A percentile compares a stretch with the other conserved stretches of the same genome.
phyloP scores from a whole-genome alignment of 306 rosid genomes.

The Abrus pulchellus region DNA sequence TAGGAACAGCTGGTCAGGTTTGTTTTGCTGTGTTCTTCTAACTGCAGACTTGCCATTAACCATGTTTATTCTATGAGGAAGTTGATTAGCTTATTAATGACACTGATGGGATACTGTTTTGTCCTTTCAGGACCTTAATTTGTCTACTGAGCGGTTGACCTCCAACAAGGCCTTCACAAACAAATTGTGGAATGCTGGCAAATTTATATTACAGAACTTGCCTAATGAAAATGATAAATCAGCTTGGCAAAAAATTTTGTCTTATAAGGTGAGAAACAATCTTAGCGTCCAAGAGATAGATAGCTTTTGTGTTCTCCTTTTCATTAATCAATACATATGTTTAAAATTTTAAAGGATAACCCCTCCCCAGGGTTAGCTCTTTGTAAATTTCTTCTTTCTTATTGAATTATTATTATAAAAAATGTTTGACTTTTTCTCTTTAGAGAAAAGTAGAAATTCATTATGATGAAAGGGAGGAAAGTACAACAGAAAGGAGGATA shows the following conservation, averaged over 20 bases:
- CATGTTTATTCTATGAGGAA: slow-evolving; percentile 31
- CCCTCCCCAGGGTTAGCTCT: background rate
- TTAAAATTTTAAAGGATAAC: slow-evolving; percentile 18
- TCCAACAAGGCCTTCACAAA: slow-evolving; percentile 96
- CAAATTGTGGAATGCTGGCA: slow-evolving; percentile 98
- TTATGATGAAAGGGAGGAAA: background rate
- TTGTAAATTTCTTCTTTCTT: slow-evolving; percentile 20
- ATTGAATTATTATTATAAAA: background rate
- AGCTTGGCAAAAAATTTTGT: slow-evolving; percentile 72
- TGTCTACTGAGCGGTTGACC: slow-evolving; percentile 84
- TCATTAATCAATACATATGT: background rate
- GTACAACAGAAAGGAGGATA: background rate
- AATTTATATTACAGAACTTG: slow-evolving; percentile 86
- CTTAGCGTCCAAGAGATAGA: slow-evolving; percentile 14
- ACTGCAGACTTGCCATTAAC: background rate
- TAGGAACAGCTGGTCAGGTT: slow-evolving; percentile 99
- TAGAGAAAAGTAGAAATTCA: background rate
- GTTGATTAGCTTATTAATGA: slow-evolving; percentile 28
- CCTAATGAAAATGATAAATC: slow-evolving; percentile 67
- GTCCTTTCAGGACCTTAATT: slow-evolving; percentile 85
- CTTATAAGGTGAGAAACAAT: slow-evolving; percentile 64
- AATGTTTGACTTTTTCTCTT: background rate
- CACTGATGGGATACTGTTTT: slow-evolving; percentile 30
- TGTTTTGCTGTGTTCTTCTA: slow-evolving; percentile 43
- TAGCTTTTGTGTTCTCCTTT: background rate